Base-by-base conservation (phyloP, 345 rosid genomes). In the Cardiospermum halicacabum region DNA sequence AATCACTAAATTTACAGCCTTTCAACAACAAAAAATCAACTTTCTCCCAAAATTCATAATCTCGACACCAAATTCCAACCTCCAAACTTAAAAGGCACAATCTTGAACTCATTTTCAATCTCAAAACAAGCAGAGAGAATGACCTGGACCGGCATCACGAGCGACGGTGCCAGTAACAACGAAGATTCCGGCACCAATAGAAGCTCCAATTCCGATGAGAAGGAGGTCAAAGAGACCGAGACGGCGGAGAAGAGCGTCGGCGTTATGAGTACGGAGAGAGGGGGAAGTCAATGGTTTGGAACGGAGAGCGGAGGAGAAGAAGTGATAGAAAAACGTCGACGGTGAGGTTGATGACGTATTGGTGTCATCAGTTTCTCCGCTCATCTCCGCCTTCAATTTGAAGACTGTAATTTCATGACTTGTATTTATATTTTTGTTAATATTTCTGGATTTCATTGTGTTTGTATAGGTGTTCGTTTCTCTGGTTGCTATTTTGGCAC, bases 131-230 rank as follows among this genome's bases (percentile, higher is more conserved):
- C 36, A 2, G 10, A 34, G 6, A 5, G 9, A 34, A 34, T 34
- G 42, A 94, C 99, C 99, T 3, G 97, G 99, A 39, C 99, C 99
- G 0, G 89, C 88, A 34, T 94, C 99, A 6, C 85, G 95, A 64
- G 99, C 93, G 58, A 91, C 99, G 66, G 99, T 85, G 54, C 97
- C 99, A 54, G 96, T 91, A 71, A 94, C 85, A 21, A 94, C 97
- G 76, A 94, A 94, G 62, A 94, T 88, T 18, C 97, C 97, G 65
- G 99, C 96, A 24, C 96, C 99, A 54, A 94, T 77, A 26, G 97
- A 91, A 32, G 99, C 99, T 32, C 99, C 99, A 68, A 94, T 64
- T 40, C 99, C 97, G 62, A 94, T 60, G 42, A 91, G 83, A 51
- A 94, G 36, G 69, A 94, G 96, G 68, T 94, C 97, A 65, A 87